Evolutionary conservation across 805 yeast genomes (phyloP).

Genomic region (Ogataea haglerorum): DNA sequence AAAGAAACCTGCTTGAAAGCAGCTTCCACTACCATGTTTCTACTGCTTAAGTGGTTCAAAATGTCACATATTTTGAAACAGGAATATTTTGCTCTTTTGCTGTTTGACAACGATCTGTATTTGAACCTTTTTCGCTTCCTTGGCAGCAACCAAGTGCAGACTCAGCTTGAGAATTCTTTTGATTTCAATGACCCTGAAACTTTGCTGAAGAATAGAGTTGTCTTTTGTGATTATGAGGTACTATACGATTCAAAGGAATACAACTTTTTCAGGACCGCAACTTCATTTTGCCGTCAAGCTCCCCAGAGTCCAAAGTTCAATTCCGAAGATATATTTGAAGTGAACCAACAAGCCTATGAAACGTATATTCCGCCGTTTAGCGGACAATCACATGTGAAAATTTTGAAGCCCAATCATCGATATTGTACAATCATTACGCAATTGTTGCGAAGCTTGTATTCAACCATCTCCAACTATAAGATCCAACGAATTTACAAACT

Average conservation of each 20-base stretch:
- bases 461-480: constrained; percentile 55
- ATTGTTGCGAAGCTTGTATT: constrained; percentile 52
- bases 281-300: constrained; percentile 12
- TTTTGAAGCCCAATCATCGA: constrained; percentile 31
- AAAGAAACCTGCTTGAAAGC: constrained; percentile 63
- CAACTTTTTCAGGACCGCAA: constrained; percentile 24
- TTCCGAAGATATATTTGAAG: constrained; percentile 19
- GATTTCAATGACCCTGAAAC: constrained; percentile 28
- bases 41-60: constrained; percentile 75
- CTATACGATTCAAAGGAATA: constrained; percentile 27
- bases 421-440: constrained; percentile 49
- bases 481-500: constrained; percentile 70
- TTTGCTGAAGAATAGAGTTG: constrained; percentile 28
- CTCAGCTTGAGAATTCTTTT: constrained; percentile 24
- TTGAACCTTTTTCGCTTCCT: constrained; percentile 34
- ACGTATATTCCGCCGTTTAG: constrained; percentile 29
- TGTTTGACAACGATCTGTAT: constrained; percentile 70
- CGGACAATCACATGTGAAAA: constrained; percentile 24
- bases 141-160: constrained; percentile 28
- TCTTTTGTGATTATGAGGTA: constrained; percentile 32
- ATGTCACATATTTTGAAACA: constrained; percentile 72
- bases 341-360: constrained; percentile 10
- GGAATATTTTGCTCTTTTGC: constrained; percentile 65
- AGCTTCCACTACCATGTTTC: constrained; percentile 47
- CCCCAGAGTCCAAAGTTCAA: constrained; percentile 10